Evolutionary conservation across 2,329 filamentous ascomycete species (phyloP), one percentile per base, ranked within the genome.

Genomic region (Nothomitra cinnamomea): DNA sequence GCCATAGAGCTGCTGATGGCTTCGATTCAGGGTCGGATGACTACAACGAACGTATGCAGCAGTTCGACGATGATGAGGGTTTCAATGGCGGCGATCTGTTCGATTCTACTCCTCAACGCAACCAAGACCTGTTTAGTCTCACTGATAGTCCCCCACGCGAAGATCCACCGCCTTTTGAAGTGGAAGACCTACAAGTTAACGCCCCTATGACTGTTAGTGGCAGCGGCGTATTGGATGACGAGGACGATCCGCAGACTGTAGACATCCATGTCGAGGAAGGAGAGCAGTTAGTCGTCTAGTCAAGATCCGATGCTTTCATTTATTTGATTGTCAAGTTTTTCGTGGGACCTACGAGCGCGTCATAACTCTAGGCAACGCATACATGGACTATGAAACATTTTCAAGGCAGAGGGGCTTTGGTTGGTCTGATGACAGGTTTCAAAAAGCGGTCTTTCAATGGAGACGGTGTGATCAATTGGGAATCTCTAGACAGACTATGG

Each of bases 1-100:
- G 68, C 59, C 67, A 65, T 49, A 63, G 65, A 56, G 69, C 67
- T 2, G 67, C 68, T 13, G 64, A 61, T 17, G 58, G 67, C 47
- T 60, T 60, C n/a, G 45, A 35, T 32, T 61, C 58, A 6, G 58
- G 64, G 35, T 58, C 57, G 3, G 62, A 61, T 28, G 60, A 65
- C 24, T 56, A 56, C 17, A 59, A 57, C 17, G 52, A 58, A 38
- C 55, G 56, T 12, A 52, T 60, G 55, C 51, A 53, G 10, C 58
- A 59, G 17, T 60, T 60, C 49, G 51, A 47, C 13, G 56, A 58
- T 10, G 59, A 60, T 24, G 56, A 60, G 24, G 59, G 57, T 38
- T 58, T 55, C 6, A 58, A 54, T 17, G 53, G 48, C 35, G 24
- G 19, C 19, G 25, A 17, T 15, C 28, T 32, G 4, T 49, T 49